phyloP scores from a whole-genome alignment of 805 yeast species.

The Phaffomyces antillensis region DNA sequence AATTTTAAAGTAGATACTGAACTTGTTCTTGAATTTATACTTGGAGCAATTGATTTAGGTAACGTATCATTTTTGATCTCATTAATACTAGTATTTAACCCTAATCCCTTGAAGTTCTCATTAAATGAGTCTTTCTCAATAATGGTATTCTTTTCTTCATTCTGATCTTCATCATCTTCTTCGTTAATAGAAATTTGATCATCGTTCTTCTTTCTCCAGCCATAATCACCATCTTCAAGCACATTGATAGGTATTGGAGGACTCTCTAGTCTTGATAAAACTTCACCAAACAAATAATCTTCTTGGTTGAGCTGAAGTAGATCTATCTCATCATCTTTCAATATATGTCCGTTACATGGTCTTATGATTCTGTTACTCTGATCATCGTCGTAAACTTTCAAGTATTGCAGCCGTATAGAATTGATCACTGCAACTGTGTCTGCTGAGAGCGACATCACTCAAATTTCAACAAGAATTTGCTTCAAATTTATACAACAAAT shows the following conservation, averaged over 20 bases:
- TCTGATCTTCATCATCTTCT: background rate
- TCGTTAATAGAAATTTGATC: background rate
- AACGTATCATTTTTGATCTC: background rate
- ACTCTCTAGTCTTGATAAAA: constrained; percentile 16
- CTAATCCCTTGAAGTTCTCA: background rate
- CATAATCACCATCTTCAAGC: constrained; percentile 14
- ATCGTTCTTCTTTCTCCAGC: background rate
- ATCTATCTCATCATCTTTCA: background rate
- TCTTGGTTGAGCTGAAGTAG: background rate
- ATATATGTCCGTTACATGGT: constrained; percentile 9
- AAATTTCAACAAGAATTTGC: too few species aligned
- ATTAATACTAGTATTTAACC: background rate
- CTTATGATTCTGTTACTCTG: constrained; percentile 20
- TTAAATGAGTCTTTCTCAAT: background rate
- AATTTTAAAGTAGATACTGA: constrained; percentile 4
- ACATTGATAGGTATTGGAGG: constrained; percentile 27
- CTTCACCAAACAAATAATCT: constrained; percentile 6
- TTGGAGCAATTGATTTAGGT: background rate
- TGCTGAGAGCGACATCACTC: constrained; percentile 15
- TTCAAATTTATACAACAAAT: too few species aligned
- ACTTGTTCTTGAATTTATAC: constrained; percentile 3
- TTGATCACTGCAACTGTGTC: constrained; percentile 11
- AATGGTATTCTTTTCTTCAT: background rate
- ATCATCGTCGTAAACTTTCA: constrained; percentile 15
- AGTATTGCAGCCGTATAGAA: constrained; percentile 18